Evolutionary conservation across 2,329 filamentous ascomycete species (phyloP).

Genomic region (Fusarium pseudonygamai): DNA sequence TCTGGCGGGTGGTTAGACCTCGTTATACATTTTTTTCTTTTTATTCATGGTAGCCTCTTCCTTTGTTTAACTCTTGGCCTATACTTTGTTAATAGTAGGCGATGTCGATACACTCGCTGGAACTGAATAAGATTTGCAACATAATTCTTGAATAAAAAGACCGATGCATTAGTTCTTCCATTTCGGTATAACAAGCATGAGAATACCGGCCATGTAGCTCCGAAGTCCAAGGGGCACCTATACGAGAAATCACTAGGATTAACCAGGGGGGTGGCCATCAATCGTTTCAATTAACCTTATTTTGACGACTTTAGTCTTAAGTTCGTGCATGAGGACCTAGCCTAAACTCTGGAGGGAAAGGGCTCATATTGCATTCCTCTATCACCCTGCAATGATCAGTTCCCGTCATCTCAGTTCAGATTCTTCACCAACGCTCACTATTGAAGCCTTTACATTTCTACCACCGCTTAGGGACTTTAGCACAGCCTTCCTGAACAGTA

Average conservation of each 20-base stretch:
- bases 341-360: not conserved
- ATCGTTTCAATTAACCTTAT: not conserved
- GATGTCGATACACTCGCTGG: slow-evolving; percentile 38
- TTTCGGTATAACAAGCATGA: not conserved
- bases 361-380: not conserved
- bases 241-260: not conserved
- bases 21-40: slow-evolving; percentile 24
- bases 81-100: slow-evolving; percentile 43
- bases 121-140: slow-evolving; percentile 26
- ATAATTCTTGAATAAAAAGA: not conserved
- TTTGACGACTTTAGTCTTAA: not conserved
- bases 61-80: slow-evolving; percentile 21
- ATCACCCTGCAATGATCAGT: not conserved
- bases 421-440: not conserved
- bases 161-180: not conserved
- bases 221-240: not conserved
- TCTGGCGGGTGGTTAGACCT: slow-evolving; percentile 40
- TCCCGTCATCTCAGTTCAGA: no score
- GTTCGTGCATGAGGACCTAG: not conserved
- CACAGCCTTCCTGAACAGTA: not conserved
- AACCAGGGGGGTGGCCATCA: not conserved
- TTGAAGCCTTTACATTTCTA: not conserved
- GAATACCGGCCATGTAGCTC: no score
- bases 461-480: not conserved
- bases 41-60: not conserved